Base-by-base conservation (phyloP, 176 grass and related monocot genomes). In the Secale cereale region DNA sequence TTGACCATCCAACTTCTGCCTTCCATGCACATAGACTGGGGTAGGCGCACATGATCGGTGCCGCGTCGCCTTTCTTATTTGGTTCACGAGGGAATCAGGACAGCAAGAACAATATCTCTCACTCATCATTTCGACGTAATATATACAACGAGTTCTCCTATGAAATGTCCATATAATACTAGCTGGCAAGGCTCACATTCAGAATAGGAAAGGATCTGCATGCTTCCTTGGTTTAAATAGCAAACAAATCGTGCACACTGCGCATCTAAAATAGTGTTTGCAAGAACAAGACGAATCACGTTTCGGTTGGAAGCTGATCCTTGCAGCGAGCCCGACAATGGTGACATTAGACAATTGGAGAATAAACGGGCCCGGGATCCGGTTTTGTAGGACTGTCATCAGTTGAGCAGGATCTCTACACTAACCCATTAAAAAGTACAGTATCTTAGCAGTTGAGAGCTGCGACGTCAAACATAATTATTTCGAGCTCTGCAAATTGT, bases 1-100 rank as follows among this genome's bases (percentile, higher is more conserved):
- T 79, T 90, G 88, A 83, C 74, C 59, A 59, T 28, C 74, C 33
- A 83, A 15, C 72, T n/a, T n/a, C n/a, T 7, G 57, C 7, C 31
- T 75, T 35, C 56, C 70, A 76, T 22, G 26, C 48, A 37, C 61
- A 22, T 8, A 16, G 5, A 35, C 40, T 17, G 9, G 4, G 1
- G 19, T 19, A 19, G 19, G 6, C 37, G n/a, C 65, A 13, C 67
- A 65, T 22, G 65, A 22, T 65, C 23, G 64, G 65, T 90, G 56
- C 72, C 65, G 41, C 10, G 79, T 78, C 72, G 64, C 26, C 41
- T 54, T 72, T 70, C 66, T 76, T 40, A 11, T 82, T 78, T 70
- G 30, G 39, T 59, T 77, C 64, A 35, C 40, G 4, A 5, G 35
- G 65, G 27, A 12, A 82, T 48, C 50, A 25, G 15, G 39, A 16